These are phyloP conservation scores for Phytophthora fragariae DNA, from an alignment of 352 stramenopile genomes.

Conservation along the genomic window DNA sequence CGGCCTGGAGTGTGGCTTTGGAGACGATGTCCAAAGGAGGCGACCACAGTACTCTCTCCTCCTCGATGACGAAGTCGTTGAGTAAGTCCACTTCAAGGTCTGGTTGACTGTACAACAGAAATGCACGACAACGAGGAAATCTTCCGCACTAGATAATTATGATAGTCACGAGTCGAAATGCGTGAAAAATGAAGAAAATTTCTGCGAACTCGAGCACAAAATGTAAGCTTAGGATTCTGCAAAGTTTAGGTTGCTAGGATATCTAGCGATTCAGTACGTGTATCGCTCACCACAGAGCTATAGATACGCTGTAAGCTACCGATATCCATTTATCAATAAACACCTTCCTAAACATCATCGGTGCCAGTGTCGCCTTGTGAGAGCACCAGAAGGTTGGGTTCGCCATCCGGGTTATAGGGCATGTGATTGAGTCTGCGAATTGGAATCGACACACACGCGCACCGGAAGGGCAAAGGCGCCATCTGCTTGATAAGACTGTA, in stretches of 20 bases:
- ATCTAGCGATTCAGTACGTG: background rate
- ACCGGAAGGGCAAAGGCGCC: background rate
- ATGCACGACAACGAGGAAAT: background rate
- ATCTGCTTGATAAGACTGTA: conserved; percentile 23
- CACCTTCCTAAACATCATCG: background rate
- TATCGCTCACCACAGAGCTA: background rate
- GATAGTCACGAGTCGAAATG: conserved; percentile 8
- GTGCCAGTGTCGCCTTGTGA: background rate
- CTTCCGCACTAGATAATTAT: conserved; percentile 34
- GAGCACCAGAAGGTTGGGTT: background rate
- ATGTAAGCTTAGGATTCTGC: background rate
- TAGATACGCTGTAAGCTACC: background rate
- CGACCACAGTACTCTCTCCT: conserved; percentile 21
- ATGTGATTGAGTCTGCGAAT: background rate
- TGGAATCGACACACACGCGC: background rate
- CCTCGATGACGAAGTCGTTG: conserved; percentile 27
- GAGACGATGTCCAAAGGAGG: conserved; percentile 34
- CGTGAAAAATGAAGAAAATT: conserved; percentile 6
- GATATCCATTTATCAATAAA: background rate
- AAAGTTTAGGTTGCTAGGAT: no score
- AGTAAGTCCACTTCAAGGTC: conserved; percentile 24
- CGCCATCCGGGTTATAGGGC: conserved; percentile 2
- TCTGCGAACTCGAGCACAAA: background rate
- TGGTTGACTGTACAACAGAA: background rate
- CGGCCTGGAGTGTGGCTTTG: conserved; percentile 49